Base-by-base conservation (phyloP, 192 early-diverging fungal species). In the Coemansia sp. region DNA sequence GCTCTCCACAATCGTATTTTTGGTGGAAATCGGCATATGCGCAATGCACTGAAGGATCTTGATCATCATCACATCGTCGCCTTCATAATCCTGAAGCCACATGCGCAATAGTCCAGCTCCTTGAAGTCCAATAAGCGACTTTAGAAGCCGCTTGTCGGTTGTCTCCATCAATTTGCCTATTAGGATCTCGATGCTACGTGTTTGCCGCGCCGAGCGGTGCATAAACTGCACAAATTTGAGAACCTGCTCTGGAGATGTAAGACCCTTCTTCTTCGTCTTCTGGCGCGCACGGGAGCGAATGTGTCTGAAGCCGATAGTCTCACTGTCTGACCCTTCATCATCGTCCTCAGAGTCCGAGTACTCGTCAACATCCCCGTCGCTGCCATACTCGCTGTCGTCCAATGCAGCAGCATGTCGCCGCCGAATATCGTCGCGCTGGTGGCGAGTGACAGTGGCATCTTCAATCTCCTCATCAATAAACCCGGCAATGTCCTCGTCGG, bases 1-100 rank as follows among this genome's bases (percentile, higher is more conserved):
- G 39, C 84, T 88, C 48, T 93, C 94, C 39, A 91, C 88, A 19
- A 96, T 86, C 4, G 89, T 84, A 74, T 98, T 95, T 38, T 89
- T 76, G 8, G 92, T 90, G 7, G 90, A 71, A 11, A 95, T 86
- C 10, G 96, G 96, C 54, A 98, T 84, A 20, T 83, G 84, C 4
- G 87, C 85, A 41, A 98, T 70, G 12, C 94, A 88, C 76, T 74
- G 74, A 55, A 87, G 80, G 61, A 89, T 86, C 71, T 86, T 86
- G 65, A 71, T 80, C 45, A 92, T 68, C 67, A 89, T 88, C 42
- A 88, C 85, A 2, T 79, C 72, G 51, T 91, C 86, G 44, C 81
- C 75, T 51, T 84, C 85, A 72, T 89, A 89, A 69, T 88, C 86
- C 48, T 80, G 74, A 25, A 94, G 72, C 90, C 79, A 82, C 13